A percentile compares a stretch with the other conserved stretches of the same genome.
phyloP scores from a whole-genome alignment of 352 stramenopile species.

The Globisporangium perplexum region DNA sequence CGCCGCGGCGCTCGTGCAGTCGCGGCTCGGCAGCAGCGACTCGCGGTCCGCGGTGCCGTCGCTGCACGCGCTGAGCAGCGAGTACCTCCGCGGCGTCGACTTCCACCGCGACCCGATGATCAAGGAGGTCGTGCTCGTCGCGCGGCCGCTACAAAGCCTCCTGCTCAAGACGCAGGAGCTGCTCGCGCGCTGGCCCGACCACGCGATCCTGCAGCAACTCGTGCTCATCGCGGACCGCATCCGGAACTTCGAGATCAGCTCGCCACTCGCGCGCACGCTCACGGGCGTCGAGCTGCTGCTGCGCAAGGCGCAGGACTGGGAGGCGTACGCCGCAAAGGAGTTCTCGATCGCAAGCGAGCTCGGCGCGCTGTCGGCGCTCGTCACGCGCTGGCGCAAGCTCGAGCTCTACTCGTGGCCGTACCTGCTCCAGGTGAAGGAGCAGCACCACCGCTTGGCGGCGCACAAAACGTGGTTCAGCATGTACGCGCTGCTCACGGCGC shows the following conservation, averaged over 20 bases:
- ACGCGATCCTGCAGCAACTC: constrained; percentile 95
- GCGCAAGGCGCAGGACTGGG: constrained; percentile 98
- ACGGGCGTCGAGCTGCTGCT: constrained; percentile 95
- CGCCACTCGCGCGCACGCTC: constrained; percentile 88
- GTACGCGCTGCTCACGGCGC: constrained; percentile 81
- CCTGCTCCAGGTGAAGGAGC: constrained; percentile 90
- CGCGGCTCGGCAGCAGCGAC: constrained; percentile 43
- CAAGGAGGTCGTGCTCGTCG: constrained; percentile 89
- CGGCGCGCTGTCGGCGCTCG: constrained; percentile 88
- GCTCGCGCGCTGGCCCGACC: constrained; percentile 93
- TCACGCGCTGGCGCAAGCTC: constrained; percentile 97
- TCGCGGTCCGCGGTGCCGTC: constrained; percentile 32
- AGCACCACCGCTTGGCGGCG: constrained; percentile 59
- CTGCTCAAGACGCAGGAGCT: constrained; percentile 89
- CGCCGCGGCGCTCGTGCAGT: constrained; percentile 67
- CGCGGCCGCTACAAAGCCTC: constrained; percentile 83
- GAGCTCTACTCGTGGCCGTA: constrained; percentile 97
- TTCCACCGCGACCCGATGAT: constrained; percentile 94
- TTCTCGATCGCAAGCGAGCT: constrained; percentile 92
- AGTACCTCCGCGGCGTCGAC: constrained; percentile 82
- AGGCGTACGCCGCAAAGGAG: constrained; percentile 92
- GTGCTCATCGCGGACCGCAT: constrained; percentile 88
- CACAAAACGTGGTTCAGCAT: constrained; percentile 87
- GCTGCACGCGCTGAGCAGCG: constrained; percentile 53
- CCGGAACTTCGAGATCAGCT: constrained; percentile 84